Percentiles rank a stretch among this genome's conserved stretches.
These are phyloP conservation scores for Pseudomicrostroma phylloplanum DNA, from an alignment of 1,284 basidiomycete species.

Conservation along the genomic window DNA sequence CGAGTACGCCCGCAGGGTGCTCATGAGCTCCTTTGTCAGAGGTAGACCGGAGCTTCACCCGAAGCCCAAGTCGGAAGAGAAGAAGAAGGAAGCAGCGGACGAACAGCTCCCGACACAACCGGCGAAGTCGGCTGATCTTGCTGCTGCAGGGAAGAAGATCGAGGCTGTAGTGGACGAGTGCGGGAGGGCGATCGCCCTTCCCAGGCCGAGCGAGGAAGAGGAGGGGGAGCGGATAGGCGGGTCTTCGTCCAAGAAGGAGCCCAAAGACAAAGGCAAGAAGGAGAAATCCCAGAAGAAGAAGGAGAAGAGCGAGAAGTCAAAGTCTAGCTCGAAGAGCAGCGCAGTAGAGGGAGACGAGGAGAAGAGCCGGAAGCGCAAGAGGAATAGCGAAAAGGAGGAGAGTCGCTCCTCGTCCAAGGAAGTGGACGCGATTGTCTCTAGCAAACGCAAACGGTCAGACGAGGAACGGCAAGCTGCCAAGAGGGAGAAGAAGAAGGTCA, in stretches of 20 bases:
- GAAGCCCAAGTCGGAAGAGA: neutral
- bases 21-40: slow-evolving; percentile 45
- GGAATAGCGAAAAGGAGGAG: neutral
- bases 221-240: no score
- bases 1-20: slow-evolving; percentile 39
- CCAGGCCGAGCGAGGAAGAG: no score
- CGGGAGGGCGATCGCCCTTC: no score
- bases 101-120: slow-evolving; percentile 7
- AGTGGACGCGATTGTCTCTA: no score
- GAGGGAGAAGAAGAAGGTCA: neutral
- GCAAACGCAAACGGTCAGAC: no score
- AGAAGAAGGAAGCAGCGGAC: slow-evolving; percentile 12
- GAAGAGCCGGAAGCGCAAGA: neutral
- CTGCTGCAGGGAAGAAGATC: neutral
- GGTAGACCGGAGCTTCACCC: slow-evolving; percentile 17
- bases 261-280: no score
- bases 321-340: neutral
- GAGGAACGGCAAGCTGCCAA: neutral
- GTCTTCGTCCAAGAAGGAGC: neutral
- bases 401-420: neutral
- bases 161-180: neutral
- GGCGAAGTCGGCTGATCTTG: neutral
- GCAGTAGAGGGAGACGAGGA: neutral
- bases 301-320: neutral
- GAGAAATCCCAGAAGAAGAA: neutral